Evolutionary conservation across 441 rosid genomes (phyloP).

Genomic region (Aquilaria agallochum): DNA sequence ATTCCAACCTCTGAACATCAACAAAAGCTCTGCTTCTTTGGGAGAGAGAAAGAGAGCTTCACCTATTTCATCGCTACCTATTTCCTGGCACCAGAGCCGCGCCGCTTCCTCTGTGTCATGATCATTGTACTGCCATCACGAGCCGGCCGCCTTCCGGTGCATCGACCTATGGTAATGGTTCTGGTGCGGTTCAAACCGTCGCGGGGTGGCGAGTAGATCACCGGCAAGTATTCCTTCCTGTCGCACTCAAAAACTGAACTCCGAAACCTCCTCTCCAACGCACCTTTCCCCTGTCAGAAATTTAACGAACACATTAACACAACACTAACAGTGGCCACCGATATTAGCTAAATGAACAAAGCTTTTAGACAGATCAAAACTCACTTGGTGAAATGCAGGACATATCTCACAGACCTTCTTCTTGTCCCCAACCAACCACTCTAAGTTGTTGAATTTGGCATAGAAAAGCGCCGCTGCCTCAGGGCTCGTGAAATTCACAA

Average conservation of each 20-base stretch:
- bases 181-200: constrained; percentile 26
- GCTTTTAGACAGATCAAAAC: not conserved
- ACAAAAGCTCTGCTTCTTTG: too few relatives aligned
- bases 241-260: constrained; percentile 39
- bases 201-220: constrained; percentile 33
- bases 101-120: constrained; percentile 4
- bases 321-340: too few relatives aligned
- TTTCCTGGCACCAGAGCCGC: too few relatives aligned
- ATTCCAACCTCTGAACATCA: too few relatives aligned
- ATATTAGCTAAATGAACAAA: too few relatives aligned
- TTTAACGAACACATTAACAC: not conserved
- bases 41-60: not conserved
- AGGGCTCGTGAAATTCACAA: constrained; percentile 46
- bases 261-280: constrained; percentile 22
- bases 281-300: constrained; percentile 42
- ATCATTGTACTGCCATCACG: not conserved
- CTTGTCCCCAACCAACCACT: constrained; percentile 23
- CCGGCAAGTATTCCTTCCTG: constrained; percentile 39
- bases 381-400: constrained; percentile 38
- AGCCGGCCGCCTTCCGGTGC: constrained; percentile 1
- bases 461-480: constrained; percentile 33
- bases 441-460: constrained; percentile 12
- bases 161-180: constrained; percentile 21
- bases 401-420: constrained; percentile 37
- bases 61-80: not conserved